These are phyloP conservation scores for grape (Vitis vinifera) DNA, from an alignment of 164 flowering plant genomes.

Conservation along the genomic window DNA sequence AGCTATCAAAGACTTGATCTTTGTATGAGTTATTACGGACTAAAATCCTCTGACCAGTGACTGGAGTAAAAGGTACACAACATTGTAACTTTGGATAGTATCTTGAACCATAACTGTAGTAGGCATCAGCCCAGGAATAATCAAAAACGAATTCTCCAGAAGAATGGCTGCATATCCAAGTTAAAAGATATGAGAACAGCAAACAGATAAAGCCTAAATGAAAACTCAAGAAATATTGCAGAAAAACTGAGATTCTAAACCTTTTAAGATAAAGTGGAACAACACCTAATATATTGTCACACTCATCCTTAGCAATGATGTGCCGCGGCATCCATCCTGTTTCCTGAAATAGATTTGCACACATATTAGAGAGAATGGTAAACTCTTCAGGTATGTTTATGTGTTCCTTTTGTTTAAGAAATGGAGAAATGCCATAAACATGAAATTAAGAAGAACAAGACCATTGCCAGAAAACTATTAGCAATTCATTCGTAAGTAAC, in stretches of 20 bases:
- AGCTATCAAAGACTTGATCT: slow-evolving; percentile 73
- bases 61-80: slow-evolving; percentile 97
- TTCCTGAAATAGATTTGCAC: slow-evolving; percentile 54
- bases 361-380: not conserved
- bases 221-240: not conserved
- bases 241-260: slow-evolving; percentile 34
- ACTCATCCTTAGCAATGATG: slow-evolving; percentile 76
- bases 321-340: slow-evolving; percentile 91
- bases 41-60: slow-evolving; percentile 86
- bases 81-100: slow-evolving; percentile 92
- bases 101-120: slow-evolving; percentile 68
- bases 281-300: slow-evolving; percentile 69
- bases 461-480: too few relatives aligned
- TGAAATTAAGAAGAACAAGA: too few relatives aligned
- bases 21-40: slow-evolving; percentile 57
- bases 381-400: not conserved
- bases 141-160: slow-evolving; percentile 98
- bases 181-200: slow-evolving; percentile 16
- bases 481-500: too few relatives aligned
- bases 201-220: slow-evolving; percentile 1
- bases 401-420: too few relatives aligned
- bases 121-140: slow-evolving; percentile 95
- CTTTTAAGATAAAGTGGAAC: slow-evolving; percentile 96
- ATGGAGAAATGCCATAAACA: too few relatives aligned
- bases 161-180: slow-evolving; percentile 75